Conservation (phyloP, 2,329 filamentous ascomycete genomes). For the Alternaria arborescens region DNA sequence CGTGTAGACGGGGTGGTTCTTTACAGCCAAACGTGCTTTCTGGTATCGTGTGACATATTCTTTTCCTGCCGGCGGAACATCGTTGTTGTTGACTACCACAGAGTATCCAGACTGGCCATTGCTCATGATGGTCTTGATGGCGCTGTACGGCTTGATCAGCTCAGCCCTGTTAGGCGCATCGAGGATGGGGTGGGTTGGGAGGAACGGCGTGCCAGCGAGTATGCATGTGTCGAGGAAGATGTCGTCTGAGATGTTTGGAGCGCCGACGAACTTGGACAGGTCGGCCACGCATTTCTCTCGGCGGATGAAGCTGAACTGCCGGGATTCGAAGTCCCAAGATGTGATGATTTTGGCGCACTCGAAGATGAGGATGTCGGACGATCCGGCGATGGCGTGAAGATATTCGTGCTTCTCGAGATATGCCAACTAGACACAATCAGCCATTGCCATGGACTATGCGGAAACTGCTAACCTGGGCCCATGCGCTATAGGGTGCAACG, state of each 20-base stretch:
- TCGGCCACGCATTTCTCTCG: slow-evolving; percentile 76
- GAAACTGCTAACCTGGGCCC: slow-evolving; percentile 72
- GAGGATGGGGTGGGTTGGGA: slow-evolving; percentile 80
- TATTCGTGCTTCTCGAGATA: slow-evolving; percentile 74
- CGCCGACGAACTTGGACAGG: slow-evolving; percentile 56
- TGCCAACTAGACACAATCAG: slow-evolving; percentile 66
- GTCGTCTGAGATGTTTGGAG: slow-evolving; percentile 66
- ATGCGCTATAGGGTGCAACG: slow-evolving; percentile 86
- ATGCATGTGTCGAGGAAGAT: slow-evolving; percentile 86
- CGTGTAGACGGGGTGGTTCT: slow-evolving; percentile 85
- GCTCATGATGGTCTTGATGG: slow-evolving; percentile 76
- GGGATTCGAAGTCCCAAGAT: slow-evolving; percentile 72
- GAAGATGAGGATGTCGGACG: slow-evolving; percentile 85
- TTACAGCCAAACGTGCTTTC: slow-evolving; percentile 83
- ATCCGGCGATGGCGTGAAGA: slow-evolving; percentile 79
- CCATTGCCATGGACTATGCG: background rate
- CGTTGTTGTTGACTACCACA: slow-evolving; percentile 79
- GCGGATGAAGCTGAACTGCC: slow-evolving; percentile 68
- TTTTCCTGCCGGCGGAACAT: slow-evolving; percentile 75
- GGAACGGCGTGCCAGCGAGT: slow-evolving; percentile 82
- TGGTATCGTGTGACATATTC: slow-evolving; percentile 87
- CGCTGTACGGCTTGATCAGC: slow-evolving; percentile 72
- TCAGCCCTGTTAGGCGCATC: slow-evolving; percentile 66
- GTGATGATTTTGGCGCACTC: slow-evolving; percentile 80
- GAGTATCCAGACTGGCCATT: slow-evolving; percentile 73